Evolutionary conservation across 139 green algal species (phyloP).

Genomic region (Chlorella ohadii): DNA sequence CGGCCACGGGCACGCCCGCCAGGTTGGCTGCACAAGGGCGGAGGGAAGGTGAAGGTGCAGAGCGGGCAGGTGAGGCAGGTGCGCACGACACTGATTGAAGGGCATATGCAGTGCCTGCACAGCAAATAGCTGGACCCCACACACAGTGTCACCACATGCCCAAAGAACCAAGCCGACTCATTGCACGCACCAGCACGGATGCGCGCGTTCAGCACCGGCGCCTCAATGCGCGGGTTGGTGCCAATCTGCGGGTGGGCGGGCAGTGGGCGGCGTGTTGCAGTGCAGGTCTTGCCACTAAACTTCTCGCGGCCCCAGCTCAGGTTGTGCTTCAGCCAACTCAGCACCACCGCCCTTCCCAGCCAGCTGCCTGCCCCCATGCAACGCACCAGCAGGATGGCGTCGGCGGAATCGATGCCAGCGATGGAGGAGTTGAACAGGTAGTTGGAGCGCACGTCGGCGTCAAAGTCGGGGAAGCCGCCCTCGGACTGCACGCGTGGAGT

Average conservation of each 20-base stretch:
- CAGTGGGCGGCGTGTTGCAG: too few species aligned
- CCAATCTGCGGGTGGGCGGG: conserved; percentile 66
- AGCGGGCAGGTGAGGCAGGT: not conserved
- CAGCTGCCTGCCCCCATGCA: too few species aligned
- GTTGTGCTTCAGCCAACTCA: too few species aligned
- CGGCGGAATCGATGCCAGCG: conserved; percentile 88
- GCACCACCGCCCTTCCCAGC: too few species aligned
- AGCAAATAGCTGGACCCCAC: too few species aligned
- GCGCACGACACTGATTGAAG: too few species aligned
- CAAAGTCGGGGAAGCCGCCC: conserved; percentile 58
- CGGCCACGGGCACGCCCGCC: conserved; percentile 66
- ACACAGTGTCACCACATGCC: too few species aligned
- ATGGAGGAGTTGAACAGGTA: conserved; percentile 95
- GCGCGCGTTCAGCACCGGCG: conserved; percentile 95
- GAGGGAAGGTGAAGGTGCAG: not conserved
- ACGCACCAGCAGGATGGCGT: conserved; percentile 84
- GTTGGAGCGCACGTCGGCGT: conserved; percentile 85
- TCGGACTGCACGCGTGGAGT: conserved; percentile 31
- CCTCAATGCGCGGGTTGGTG: conserved; percentile 93
- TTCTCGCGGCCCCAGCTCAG: too few species aligned
- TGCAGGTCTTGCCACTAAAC: too few species aligned
- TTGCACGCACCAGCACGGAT: conserved; percentile 71
- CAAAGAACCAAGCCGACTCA: too few species aligned
- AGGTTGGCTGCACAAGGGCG: conserved; percentile 46
- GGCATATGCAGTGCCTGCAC: not conserved